Evolutionary conservation across 2,329 filamentous ascomycete genomes (phyloP).

Genomic region (Penicillium sp.): DNA sequence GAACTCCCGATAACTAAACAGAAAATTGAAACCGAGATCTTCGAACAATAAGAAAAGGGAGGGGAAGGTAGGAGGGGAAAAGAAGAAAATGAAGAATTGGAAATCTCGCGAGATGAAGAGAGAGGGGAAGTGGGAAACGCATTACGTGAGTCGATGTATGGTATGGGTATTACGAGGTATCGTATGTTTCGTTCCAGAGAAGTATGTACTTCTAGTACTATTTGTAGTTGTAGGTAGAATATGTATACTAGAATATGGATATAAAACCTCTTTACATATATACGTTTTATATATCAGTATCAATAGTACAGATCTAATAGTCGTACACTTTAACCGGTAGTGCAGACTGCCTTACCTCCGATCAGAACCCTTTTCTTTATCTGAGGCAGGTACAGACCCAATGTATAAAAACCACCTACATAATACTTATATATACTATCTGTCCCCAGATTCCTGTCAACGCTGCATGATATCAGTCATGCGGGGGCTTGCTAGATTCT

Average conservation of each 20-base stretch:
- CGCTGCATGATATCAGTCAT: conserved; percentile 13
- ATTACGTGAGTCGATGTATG: conserved; percentile 7
- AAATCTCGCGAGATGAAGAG: conserved; percentile 17
- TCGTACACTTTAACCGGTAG: background rate
- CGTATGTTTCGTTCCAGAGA: conserved; percentile 2
- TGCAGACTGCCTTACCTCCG: conserved; percentile 1
- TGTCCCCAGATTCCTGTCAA: conserved; percentile 7
- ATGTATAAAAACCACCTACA: background rate
- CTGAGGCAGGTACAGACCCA: background rate
- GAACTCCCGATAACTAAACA: conserved; percentile 21
- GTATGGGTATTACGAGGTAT: conserved; percentile 6
- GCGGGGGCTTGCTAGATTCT: conserved; percentile 8
- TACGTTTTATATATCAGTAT: background rate
- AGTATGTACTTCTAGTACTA: background rate
- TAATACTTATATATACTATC: background rate
- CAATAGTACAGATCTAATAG: background rate
- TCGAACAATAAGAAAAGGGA: conserved; percentile 22
- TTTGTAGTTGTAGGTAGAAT: background rate
- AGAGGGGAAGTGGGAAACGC: conserved; percentile 13
- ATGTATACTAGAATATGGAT: too few species aligned
- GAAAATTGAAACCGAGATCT: conserved; percentile 21
- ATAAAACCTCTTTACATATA: background rate
- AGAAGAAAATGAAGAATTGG: conserved; percentile 21
- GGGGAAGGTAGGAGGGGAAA: conserved; percentile 16
- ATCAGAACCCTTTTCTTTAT: background rate